These are phyloP conservation scores for Catharanthus roseus DNA, from an alignment of 257 asterid species.

Conservation along the genomic window DNA sequence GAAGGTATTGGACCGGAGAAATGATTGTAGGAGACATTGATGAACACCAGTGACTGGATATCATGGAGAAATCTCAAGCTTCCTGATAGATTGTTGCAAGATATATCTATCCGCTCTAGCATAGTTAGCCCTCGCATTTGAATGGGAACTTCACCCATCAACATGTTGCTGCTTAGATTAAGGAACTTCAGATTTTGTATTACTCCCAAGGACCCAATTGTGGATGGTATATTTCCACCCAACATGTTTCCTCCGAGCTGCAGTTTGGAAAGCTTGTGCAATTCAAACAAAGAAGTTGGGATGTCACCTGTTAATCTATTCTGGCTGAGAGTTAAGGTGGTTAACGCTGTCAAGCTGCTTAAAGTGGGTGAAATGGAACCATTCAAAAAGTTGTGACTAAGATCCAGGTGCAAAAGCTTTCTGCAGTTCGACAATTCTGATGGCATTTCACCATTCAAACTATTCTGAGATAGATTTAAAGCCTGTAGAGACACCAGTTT, in stretches of 20 bases:
- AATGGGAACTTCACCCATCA: slow-evolving; percentile 48
- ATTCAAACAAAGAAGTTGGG: slow-evolving; percentile 44
- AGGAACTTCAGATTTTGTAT: slow-evolving; percentile 44
- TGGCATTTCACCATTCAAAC: slow-evolving; percentile 37
- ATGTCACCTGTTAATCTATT: slow-evolving; percentile 51
- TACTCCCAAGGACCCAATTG: slow-evolving; percentile 28
- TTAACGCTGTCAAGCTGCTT: slow-evolving; percentile 42
- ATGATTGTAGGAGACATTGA: slow-evolving; percentile 54
- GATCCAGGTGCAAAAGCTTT: slow-evolving; percentile 7
- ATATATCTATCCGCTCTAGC: slow-evolving; percentile 61
- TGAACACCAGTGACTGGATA: slow-evolving; percentile 38
- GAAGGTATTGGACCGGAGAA: slow-evolving; percentile 58
- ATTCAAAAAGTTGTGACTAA: slow-evolving; percentile 53
- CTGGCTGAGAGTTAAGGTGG: slow-evolving; percentile 49
- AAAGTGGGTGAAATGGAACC: slow-evolving; percentile 53
- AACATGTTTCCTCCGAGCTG: slow-evolving; percentile 66
- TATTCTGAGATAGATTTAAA: slow-evolving; percentile 46
- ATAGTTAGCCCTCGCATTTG: slow-evolving; percentile 45
- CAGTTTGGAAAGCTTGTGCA: slow-evolving; percentile 46
- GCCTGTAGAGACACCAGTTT: slow-evolving; percentile 34
- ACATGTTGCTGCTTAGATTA: slow-evolving; percentile 55
- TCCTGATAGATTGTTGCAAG: slow-evolving; percentile 62
- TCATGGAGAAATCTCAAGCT: slow-evolving; percentile 39
- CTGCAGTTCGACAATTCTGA: slow-evolving; percentile 27
- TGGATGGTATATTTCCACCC: slow-evolving; percentile 44